Evolutionary conservation across 2,329 filamentous ascomycete species (phyloP), one percentile per base, ranked within the genome.

Genomic region (Hymenoscyphus linearis): DNA sequence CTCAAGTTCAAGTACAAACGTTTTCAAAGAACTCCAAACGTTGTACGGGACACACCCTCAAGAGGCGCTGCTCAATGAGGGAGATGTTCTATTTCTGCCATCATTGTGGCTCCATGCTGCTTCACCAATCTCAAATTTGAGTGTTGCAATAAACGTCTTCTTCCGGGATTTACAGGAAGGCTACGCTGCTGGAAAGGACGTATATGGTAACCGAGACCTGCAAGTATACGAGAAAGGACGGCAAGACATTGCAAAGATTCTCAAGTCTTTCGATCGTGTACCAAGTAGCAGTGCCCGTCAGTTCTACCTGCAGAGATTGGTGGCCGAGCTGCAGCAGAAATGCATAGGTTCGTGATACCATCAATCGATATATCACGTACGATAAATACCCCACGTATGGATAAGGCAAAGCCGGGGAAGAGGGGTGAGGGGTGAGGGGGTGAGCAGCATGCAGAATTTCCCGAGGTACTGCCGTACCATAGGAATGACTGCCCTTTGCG

Each of bases 61-160:
- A 63, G 85, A 91, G 74, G 87, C 85, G 0, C 69, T 80, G 0
- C 77, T 96, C 4, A 73, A 78, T 0, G 84, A 88, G 0, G 91
- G 91, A 1, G 91, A 96, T 61, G 81, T 93, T 2, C 76, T 96
- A 9, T 93, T 90, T 73, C 81, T 96, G 34, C 92, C 92, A 0
- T 85, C 90, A 0, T 80, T 95, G 67, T 96, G 93, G 92, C 80
- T 90, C 13, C 93, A 96, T 73, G 88, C 91, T 0, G 87, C 86
- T 1, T 80, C 82, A 0, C 86, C 88, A 0, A 78, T 81, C 54
- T 68, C 74, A 7, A 72, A 77, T 52, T 73, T 85, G 62, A 92
- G 90, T 67, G 79, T 96, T 7, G 90, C 90, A 0, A 86, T 96
- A n/a, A 96, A 96, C 72, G 83, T 93, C 31, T 96, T 96, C 77